Evolutionary conservation across 805 yeast genomes (phyloP).

Genomic region (Candida namnaoensis): DNA sequence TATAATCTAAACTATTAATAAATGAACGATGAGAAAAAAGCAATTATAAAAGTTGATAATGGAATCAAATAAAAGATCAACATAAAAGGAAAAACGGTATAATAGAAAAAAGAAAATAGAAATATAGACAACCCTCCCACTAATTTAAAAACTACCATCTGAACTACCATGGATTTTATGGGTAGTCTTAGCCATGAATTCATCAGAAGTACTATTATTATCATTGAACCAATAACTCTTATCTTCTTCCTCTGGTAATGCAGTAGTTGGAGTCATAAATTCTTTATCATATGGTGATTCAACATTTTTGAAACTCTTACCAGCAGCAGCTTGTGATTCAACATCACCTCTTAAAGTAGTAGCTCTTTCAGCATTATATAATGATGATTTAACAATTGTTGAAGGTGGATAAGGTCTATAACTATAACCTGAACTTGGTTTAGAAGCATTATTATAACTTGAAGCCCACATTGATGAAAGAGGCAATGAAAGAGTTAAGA

Average conservation of each 20-base stretch:
- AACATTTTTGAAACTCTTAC: not conserved
- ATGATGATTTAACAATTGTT: constrained; percentile 1
- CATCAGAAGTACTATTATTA: constrained; percentile 5
- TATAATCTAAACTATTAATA: too few relatives aligned
- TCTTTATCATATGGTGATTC: constrained; percentile 6
- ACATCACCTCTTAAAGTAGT: not conserved
- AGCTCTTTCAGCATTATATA: not conserved
- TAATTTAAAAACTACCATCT: not conserved
- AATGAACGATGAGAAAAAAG: too few relatives aligned
- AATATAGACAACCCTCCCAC: too few relatives aligned
- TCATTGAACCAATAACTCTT: constrained; percentile 23
- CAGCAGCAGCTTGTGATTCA: constrained; percentile 1
- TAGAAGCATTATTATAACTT: constrained; percentile 42
- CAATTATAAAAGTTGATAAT: too few relatives aligned
- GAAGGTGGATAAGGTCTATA: constrained; percentile 1
- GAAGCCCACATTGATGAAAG: constrained; percentile 87
- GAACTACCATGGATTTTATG: constrained; percentile 7
- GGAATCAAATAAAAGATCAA: too few relatives aligned
- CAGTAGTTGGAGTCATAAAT: constrained; percentile 23
- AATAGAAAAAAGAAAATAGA: too few relatives aligned
- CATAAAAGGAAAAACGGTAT: too few relatives aligned
- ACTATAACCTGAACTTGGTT: constrained; percentile 25
- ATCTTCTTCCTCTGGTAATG: constrained; percentile 23
- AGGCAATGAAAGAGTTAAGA: constrained; percentile 71
- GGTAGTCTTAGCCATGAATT: constrained; percentile 12